Conservation (phyloP, 768 basidiomycete genomes). For the Hydnomerulius pinastri region DNA sequence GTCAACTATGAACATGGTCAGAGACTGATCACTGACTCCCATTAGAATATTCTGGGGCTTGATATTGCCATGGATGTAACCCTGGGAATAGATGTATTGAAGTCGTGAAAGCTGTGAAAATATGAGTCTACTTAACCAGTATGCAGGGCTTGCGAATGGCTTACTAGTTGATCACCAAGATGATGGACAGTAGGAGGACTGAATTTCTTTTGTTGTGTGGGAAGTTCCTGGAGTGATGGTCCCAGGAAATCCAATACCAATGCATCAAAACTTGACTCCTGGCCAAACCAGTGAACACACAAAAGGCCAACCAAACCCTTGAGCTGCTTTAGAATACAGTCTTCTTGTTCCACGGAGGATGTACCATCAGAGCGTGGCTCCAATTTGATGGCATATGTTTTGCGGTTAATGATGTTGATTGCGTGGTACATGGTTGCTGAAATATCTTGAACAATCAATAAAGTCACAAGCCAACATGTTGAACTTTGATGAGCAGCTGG, state of each 20-base stretch:
- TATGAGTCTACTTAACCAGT: no score
- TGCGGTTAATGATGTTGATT: background rate
- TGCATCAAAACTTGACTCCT: background rate
- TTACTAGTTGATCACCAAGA: background rate
- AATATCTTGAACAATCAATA: background rate
- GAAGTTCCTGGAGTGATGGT: background rate
- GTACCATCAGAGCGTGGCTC: background rate
- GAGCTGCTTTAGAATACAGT: background rate
- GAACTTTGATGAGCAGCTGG: background rate
- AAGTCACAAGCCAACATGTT: background rate
- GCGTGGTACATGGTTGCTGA: background rate
- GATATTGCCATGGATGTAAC: background rate
- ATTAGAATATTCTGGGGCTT: slow-evolving; percentile 1
- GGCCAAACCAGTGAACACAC: background rate
- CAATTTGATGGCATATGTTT: background rate
- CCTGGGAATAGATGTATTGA: background rate
- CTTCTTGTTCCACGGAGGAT: background rate
- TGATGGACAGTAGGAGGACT: background rate
- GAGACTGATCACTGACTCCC: background rate
- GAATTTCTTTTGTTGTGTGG: background rate
- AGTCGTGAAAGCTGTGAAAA: background rate
- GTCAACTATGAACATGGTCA: background rate
- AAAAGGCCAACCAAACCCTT: background rate
- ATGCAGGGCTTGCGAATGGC: no score
- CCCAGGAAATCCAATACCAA: background rate